phyloP scores from a whole-genome alignment of 2,329 filamentous ascomycete species.

The Didymella glomerata region DNA sequence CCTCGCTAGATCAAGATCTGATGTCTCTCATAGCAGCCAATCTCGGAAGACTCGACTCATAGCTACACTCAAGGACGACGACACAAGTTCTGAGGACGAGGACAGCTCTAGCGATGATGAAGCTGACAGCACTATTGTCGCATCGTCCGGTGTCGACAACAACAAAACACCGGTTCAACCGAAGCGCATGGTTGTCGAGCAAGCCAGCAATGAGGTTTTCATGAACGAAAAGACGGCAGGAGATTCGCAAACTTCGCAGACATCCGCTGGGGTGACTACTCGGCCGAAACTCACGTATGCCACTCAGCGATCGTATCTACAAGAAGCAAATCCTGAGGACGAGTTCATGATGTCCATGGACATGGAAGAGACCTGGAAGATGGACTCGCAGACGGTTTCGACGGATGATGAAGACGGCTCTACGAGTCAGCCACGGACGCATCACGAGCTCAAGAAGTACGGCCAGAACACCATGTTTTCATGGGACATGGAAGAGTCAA shows the following conservation, averaged over 20 bases:
- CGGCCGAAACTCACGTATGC: constrained; percentile 66
- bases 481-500: constrained; percentile 62
- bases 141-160: background rate
- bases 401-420: constrained; percentile 57
- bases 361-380: constrained; percentile 36
- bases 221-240: constrained; percentile 29
- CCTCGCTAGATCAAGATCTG: constrained; percentile 45
- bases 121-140: constrained; percentile 17
- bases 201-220: constrained; percentile 24
- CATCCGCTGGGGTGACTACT: constrained; percentile 25
- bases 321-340: constrained; percentile 59
- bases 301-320: constrained; percentile 66
- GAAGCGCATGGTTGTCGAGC: background rate
- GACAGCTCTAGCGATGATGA: constrained; percentile 39
- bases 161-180: constrained; percentile 4
- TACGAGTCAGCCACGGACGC: constrained; percentile 60
- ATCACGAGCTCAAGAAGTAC: constrained; percentile 68
- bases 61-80: constrained; percentile 41
- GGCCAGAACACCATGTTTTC: constrained; percentile 66
- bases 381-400: constrained; percentile 31
- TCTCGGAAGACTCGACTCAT: constrained; percentile 43
- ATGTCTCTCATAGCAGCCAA: constrained; percentile 38
- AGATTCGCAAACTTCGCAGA: constrained; percentile 43
- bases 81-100: constrained; percentile 38
- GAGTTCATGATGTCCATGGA: constrained; percentile 48